Conservation (phyloP, 768 basidiomycete genomes). For the Termitomyces sp. region DNA sequence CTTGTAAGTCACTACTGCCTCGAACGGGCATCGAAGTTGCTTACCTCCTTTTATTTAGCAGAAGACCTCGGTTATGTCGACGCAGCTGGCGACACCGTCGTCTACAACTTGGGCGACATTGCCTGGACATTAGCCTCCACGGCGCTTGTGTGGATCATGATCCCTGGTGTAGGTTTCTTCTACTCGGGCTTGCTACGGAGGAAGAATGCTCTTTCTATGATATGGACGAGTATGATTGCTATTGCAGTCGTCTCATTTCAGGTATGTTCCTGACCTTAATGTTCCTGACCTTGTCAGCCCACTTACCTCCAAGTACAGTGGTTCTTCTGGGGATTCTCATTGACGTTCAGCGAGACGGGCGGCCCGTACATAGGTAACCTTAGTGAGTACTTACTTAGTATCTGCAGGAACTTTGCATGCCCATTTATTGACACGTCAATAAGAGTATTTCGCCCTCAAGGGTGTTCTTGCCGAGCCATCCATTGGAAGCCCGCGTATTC, state of each 20-base stretch:
- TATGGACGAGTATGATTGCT: slow-evolving; percentile 77
- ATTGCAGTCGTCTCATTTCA: slow-evolving; percentile 83
- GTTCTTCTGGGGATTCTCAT: slow-evolving; percentile 97
- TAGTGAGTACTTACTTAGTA: slow-evolving; percentile 49
- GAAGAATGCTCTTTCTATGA: slow-evolving; percentile 92
- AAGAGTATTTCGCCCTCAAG: slow-evolving; percentile 81
- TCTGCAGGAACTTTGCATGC: neutral
- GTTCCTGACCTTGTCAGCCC: no score
- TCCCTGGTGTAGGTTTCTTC: slow-evolving; percentile 83
- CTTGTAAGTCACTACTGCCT: slow-evolving; percentile 17
- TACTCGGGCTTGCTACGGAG: slow-evolving; percentile 89
- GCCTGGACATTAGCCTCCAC: slow-evolving; percentile 64
- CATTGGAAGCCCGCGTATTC: slow-evolving; percentile 66
- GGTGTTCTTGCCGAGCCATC: slow-evolving; percentile 75
- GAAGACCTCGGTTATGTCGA: slow-evolving; percentile 31
- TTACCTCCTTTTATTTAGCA: slow-evolving; percentile 22
- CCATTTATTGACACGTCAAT: neutral
- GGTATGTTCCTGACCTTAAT: slow-evolving; percentile 37
- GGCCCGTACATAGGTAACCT: slow-evolving; percentile 82
- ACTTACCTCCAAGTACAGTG: slow-evolving; percentile 43
- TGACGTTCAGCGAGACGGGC: slow-evolving; percentile 83
- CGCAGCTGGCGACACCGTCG: slow-evolving; percentile 24
- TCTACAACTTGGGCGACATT: slow-evolving; percentile 49
- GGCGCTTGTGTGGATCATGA: slow-evolving; percentile 84
- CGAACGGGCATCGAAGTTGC: neutral